These are phyloP conservation scores for Leishmania turanica DNA, from an alignment of 208 protist species.

Conservation along the genomic window DNA sequence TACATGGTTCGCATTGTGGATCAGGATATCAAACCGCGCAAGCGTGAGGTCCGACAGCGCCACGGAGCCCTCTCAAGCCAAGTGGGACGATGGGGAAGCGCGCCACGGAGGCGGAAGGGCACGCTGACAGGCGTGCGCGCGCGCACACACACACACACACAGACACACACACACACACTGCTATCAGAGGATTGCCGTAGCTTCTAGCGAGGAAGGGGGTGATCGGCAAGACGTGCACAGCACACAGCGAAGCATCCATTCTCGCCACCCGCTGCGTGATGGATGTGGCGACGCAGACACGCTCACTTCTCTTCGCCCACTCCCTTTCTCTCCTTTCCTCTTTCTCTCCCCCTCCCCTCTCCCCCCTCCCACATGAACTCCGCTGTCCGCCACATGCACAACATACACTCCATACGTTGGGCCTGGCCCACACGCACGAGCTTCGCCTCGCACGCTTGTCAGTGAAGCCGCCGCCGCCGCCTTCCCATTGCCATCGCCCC, in stretches of 20 bases:
- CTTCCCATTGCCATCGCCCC: background rate
- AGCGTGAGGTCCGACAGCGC: background rate
- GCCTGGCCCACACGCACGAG: background rate
- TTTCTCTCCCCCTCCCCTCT: background rate
- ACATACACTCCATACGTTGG: slow-evolving; percentile 7
- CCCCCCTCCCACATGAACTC: background rate
- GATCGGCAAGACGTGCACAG: background rate
- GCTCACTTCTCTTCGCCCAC: background rate
- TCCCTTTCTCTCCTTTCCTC: background rate
- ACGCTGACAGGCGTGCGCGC: background rate
- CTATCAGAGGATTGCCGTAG: background rate
- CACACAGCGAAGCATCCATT: background rate
- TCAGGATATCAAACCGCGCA: background rate
- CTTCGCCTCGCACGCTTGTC: background rate
- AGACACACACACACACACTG: background rate
- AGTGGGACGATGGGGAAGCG: background rate
- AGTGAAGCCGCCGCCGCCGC: background rate
- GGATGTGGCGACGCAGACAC: background rate
- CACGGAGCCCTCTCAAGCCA: background rate
- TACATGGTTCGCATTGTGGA: background rate
- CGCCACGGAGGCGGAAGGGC: background rate
- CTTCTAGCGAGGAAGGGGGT: background rate
- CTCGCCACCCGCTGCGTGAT: background rate
- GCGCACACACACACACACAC: background rate
- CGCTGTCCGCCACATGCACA: background rate